Percentiles rank a stretch among this genome's conserved stretches.
Conservation (phyloP, 345 rosid species). For the Brassica napus region DNA sequence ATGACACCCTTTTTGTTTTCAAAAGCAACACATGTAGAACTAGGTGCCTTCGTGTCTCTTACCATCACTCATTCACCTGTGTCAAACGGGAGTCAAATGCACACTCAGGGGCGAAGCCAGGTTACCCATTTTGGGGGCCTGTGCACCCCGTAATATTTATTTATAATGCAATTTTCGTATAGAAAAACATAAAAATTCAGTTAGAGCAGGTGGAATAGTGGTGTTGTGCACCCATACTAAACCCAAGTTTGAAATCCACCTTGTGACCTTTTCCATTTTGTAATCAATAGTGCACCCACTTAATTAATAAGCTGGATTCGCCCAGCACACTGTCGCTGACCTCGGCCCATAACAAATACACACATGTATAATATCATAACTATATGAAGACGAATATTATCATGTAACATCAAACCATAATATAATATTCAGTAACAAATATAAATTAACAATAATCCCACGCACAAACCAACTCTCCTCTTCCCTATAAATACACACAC, state of each 20-base stretch:
- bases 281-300: no score
- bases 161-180: no score
- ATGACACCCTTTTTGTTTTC: slow-evolving; percentile 11
- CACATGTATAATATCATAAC: neutral
- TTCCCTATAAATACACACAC: slow-evolving; percentile 46
- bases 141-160: no score
- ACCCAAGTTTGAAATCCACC: no score
- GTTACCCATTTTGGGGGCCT: no score
- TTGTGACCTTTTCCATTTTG: no score
- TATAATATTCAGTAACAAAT: slow-evolving; percentile 6
- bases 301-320: no score
- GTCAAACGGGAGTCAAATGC: slow-evolving; percentile 38
- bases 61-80: slow-evolving; percentile 25
- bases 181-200: no score
- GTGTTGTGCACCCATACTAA: no score
- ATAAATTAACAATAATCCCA: slow-evolving; percentile 14
- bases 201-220: no score
- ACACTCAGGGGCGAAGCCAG: no score
- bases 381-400: slow-evolving; percentile 13
- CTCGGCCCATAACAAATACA: slow-evolving; percentile 29
- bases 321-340: slow-evolving; percentile 44
- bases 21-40: slow-evolving; percentile 10
- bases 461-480: neutral
- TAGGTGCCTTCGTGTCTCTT: slow-evolving; percentile 31
- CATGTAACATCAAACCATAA: slow-evolving; percentile 23